Evolutionary conservation across 1,139 yeast genomes (phyloP).

Genomic region (Magnusiomyces starmeri): DNA sequence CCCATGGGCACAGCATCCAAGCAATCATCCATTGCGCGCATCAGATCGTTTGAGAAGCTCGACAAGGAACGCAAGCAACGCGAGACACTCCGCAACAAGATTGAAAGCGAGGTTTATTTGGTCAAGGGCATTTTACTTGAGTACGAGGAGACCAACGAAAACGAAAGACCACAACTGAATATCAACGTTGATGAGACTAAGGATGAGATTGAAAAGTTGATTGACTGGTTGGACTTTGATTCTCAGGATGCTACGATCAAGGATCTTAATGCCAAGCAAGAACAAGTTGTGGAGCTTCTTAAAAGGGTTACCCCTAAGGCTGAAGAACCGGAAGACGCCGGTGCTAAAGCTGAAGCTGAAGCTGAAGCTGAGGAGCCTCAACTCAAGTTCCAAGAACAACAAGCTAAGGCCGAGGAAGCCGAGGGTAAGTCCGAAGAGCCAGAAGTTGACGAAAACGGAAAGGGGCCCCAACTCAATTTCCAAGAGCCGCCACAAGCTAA

Average conservation of each 20-base stretch:
- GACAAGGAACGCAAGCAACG: constrained; percentile 29
- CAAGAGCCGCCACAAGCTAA: neutral
- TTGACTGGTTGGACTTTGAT: constrained; percentile 9
- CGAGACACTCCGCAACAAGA: constrained; percentile 31
- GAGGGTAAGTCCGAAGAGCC: constrained; percentile 15
- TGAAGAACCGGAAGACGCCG: too few relatives aligned
- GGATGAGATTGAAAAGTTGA: neutral
- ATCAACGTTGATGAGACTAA: neutral
- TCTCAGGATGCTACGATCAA: constrained; percentile 1
- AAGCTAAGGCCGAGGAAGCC: constrained; percentile 18
- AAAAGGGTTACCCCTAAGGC: too few relatives aligned
- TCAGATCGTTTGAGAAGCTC: constrained; percentile 25
- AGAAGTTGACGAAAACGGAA: neutral
- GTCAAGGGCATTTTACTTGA: constrained; percentile 18
- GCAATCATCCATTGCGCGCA: constrained; percentile 24
- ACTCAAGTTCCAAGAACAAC: too few relatives aligned
- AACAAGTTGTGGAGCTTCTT: neutral
- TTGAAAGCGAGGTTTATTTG: constrained; percentile 33
- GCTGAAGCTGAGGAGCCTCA: too few relatives aligned
- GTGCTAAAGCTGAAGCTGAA: too few relatives aligned
- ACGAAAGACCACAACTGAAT: neutral
- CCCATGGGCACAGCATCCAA: constrained; percentile 32
- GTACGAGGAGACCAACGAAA: constrained; percentile 1
- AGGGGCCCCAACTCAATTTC: neutral
- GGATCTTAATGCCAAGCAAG: constrained; percentile 2